Percentiles rank a stretch among this genome's conserved stretches.
phyloP scores from a whole-genome alignment of 75 land plant genomes.

The Sequoiadendron giganteum region DNA sequence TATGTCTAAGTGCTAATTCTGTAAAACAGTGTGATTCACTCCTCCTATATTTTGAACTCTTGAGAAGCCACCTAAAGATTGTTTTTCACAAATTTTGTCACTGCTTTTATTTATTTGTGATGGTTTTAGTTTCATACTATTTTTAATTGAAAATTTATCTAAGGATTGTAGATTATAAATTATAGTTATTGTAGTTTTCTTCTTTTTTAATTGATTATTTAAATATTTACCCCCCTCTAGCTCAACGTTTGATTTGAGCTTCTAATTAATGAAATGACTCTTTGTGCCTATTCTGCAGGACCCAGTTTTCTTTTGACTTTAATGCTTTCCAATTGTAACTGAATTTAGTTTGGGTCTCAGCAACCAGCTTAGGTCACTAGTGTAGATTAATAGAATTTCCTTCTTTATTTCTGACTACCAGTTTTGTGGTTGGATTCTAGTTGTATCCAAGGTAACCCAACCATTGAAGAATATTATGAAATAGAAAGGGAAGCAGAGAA shows the following conservation, averaged over 20 bases:
- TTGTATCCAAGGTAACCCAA: constrained; percentile 89
- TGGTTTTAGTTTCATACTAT: neutral
- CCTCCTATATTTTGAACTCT: no score
- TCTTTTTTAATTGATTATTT: neutral
- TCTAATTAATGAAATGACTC: no score
- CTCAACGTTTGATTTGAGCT: no score
- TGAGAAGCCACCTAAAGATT: neutral
- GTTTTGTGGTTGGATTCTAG: constrained; percentile 40
- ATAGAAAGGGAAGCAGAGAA: constrained; percentile 65
- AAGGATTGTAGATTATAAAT: neutral
- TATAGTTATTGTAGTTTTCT: neutral
- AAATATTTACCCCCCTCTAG: no score
- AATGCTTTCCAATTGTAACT: neutral
- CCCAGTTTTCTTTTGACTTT: neutral
- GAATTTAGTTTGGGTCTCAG: neutral
- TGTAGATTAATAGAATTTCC: neutral
- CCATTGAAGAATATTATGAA: constrained; percentile 91
- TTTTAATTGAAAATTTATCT: neutral
- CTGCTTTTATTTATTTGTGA: neutral
- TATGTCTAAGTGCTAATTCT: no score
- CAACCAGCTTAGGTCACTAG: neutral
- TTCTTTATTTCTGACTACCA: neutral
- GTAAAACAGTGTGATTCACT: no score
- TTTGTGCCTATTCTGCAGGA: neutral
- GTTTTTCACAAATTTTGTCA: neutral